These are phyloP conservation scores for Aspergillus egyptiacus DNA, from an alignment of 495 filamentous ascomycete species.

Conservation along the genomic window DNA sequence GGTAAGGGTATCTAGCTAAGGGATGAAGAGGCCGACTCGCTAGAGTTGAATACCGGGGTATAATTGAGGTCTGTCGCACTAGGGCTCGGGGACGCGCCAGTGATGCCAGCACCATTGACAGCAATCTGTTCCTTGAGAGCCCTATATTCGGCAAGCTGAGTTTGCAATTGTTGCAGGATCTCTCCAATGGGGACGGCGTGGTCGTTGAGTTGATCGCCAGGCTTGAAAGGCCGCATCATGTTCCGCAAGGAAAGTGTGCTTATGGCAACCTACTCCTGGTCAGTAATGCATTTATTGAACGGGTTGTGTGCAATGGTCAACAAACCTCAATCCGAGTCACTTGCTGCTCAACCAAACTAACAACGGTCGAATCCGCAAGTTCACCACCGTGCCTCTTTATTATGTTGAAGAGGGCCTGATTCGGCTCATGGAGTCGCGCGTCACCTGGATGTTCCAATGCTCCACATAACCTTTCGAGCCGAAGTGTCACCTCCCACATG, in stretches of 20 bases:
- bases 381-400: constrained; percentile 81
- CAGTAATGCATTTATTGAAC: constrained; percentile 7
- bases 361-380: constrained; percentile 75
- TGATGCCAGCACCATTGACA: constrained; percentile 26
- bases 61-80: constrained; percentile 15
- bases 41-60: constrained; percentile 18
- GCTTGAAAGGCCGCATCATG: constrained; percentile 50
- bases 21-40: constrained; percentile 33
- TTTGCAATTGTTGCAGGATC: constrained; percentile 42
- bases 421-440: constrained; percentile 59
- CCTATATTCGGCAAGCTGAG: constrained; percentile 46
- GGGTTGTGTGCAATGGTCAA: constrained; percentile 5
- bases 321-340: constrained; percentile 91
- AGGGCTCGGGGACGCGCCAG: constrained; percentile 20
- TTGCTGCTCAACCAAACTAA: constrained; percentile 88
- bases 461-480: constrained; percentile 88
- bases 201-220: constrained; percentile 39
- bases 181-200: constrained; percentile 49
- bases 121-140: constrained; percentile 45
- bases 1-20: constrained; percentile 18
- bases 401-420: constrained; percentile 72
- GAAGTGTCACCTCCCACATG: constrained; percentile 81
- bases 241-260: constrained; percentile 62
- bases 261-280: constrained; percentile 50
- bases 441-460: constrained; percentile 62